Percentiles rank a stretch among this genome's conserved stretches.
These are phyloP conservation scores for Hymenoscyphus linearis DNA, from an alignment of 2,329 filamentous ascomycete species.

Conservation along the genomic window DNA sequence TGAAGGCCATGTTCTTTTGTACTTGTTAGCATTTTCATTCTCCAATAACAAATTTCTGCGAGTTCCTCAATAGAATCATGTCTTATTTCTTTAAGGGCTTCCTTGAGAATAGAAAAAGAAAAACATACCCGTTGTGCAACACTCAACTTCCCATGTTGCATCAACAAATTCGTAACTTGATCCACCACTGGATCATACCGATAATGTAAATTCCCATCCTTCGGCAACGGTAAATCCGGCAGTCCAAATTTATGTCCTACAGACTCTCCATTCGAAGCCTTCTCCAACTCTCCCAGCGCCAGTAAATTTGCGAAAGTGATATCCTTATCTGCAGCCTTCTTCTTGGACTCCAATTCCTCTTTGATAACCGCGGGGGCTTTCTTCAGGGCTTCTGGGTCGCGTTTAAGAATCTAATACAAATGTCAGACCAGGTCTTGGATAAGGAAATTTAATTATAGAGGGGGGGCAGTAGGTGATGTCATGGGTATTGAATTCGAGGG, in stretches of 20 bases:
- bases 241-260: conserved; percentile 61
- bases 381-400: conserved; percentile 55
- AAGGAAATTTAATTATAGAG: conserved; percentile 8
- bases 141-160: conserved; percentile 86
- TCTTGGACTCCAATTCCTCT: conserved; percentile 42
- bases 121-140: conserved; percentile 73
- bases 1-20: conserved; percentile 71
- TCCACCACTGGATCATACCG: conserved; percentile 81
- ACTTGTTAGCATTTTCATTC: not conserved
- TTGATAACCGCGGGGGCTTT: conserved; percentile 64
- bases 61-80: not conserved
- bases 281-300: conserved; percentile 29
- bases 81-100: not conserved
- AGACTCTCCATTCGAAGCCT: conserved; percentile 22
- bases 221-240: conserved; percentile 61
- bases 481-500: conserved; percentile 11
- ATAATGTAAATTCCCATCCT: conserved; percentile 60
- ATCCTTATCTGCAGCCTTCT: conserved; percentile 25
- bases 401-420: conserved; percentile 51
- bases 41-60: not conserved
- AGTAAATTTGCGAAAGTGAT: conserved; percentile 30
- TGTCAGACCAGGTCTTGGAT: conserved; percentile 9
- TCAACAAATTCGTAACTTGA: conserved; percentile 86
- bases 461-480: conserved; percentile 18
- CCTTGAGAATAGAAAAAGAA: conserved; percentile 15